phyloP scores from a whole-genome alignment of 2,329 filamentous ascomycete genomes.

The Fonsecaea erecta region DNA sequence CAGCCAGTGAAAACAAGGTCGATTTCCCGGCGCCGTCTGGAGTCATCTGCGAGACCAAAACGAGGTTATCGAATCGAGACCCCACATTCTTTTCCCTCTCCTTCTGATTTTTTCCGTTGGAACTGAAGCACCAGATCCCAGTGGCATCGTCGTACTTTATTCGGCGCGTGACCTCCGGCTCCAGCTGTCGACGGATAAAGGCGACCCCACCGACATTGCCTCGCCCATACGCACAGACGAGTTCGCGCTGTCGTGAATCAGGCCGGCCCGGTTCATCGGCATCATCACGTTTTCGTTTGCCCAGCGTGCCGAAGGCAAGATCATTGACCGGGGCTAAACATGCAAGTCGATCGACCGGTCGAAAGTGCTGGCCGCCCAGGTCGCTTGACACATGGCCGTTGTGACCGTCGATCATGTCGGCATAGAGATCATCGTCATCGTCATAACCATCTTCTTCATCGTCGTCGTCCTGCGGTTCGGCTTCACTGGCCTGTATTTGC shows the following conservation, averaged over 20 bases:
- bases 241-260: constrained; percentile 47
- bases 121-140: constrained; percentile 79
- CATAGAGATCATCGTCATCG: constrained; percentile 60
- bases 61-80: constrained; percentile 77
- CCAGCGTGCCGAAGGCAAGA: constrained; percentile 26
- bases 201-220: constrained; percentile 70
- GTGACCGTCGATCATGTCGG: constrained; percentile 41
- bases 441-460: constrained; percentile 57
- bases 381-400: constrained; percentile 24
- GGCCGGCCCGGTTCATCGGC: constrained; percentile 57
- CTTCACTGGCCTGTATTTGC: constrained; percentile 52
- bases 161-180: constrained; percentile 71
- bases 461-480: constrained; percentile 58
- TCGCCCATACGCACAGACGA: constrained; percentile 60
- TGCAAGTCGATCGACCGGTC: constrained; percentile 29
- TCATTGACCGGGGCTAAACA: constrained; percentile 36
- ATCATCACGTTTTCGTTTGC: constrained; percentile 38
- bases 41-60: constrained; percentile 76
- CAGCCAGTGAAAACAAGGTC: constrained; percentile 76
- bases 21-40: constrained; percentile 74
- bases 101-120: constrained; percentile 60
- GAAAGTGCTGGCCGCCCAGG: constrained; percentile 24
- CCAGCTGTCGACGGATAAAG: constrained; percentile 76
- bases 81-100: constrained; percentile 57
- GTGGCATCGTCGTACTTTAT: constrained; percentile 74